Base-by-base conservation (phyloP, 495 filamentous ascomycete species). In the Viridothelium virens region DNA sequence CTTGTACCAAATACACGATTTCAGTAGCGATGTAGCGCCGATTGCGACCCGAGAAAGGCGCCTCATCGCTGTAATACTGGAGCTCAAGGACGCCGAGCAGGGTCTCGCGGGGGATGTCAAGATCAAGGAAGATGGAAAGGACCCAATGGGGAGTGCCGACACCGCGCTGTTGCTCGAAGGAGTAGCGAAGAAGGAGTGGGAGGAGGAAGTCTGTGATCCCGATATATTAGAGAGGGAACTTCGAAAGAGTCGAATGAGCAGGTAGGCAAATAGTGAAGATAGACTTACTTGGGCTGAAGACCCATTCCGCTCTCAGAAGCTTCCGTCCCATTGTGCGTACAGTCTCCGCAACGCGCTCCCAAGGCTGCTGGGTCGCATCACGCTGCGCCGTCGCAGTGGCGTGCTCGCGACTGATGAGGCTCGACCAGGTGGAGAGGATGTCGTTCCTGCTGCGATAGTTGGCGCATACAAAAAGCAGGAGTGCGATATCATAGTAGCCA, bases 401-500 rank as follows among this genome's bases (percentile, higher is more conserved):
- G 14, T 59, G 53, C 53, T 59, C 53, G 31, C 53, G 53, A 36
- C 3, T 7, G 68, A 98, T 85, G 34, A 96, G 82, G 66, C 87
- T 86, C 70, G 87, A 82, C 94, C 94, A 99, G 34, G 91, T 93
- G 63, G 86, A 78, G 64, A 79, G 79, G 74, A 99, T 91, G 74
- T 92, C 87, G 62, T 87, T 84, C 9, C 86, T 80, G 72, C 92
- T 93, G 69, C 92, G 89, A 79, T 92, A 88, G 76, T 97, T 89
- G 38, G 92, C 92, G 0, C 86, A 80, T 76, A 91, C 87, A 78
- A 90, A 97, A 70, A 97, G 96, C 62, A 90, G 81, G 33, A 99
- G 85, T 75, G 88, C 95, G 65, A 99, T 85, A 73, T 97, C 94
- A 77, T 89, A 89, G 80, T 97, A 99, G 64, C 83, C 84, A 6